Evolutionary conservation across 2,329 filamentous ascomycete genomes (phyloP).

Genomic region (Colletotrichum abscissum): DNA sequence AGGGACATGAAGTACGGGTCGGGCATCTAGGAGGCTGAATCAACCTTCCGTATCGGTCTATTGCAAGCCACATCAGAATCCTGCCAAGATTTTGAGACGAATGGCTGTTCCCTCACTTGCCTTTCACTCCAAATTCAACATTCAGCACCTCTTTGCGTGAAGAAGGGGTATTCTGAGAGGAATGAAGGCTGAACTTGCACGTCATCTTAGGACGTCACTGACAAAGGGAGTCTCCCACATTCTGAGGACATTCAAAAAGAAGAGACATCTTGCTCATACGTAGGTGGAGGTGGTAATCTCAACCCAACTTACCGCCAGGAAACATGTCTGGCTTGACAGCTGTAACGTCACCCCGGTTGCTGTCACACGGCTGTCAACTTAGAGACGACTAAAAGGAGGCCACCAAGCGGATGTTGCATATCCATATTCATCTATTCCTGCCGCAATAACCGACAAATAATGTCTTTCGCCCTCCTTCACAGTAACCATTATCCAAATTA

Average conservation of each 20-base stretch:
- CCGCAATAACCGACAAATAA: neutral
- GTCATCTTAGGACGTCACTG: neutral
- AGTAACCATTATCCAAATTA: neutral
- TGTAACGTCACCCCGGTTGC: neutral
- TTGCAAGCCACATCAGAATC: slow-evolving; percentile 2
- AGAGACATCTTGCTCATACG: slow-evolving; percentile 16
- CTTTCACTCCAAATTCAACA: neutral
- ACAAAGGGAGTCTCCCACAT: slow-evolving; percentile 3
- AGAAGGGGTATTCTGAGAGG: neutral
- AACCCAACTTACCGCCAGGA: neutral
- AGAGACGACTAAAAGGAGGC: neutral
- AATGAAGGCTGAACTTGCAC: slow-evolving; percentile 2
- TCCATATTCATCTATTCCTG: neutral
- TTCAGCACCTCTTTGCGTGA: neutral
- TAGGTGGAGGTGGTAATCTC: slow-evolving; percentile 12
- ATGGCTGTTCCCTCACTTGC: neutral
- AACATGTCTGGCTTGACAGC: neutral
- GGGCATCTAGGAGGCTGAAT: slow-evolving; percentile 1
- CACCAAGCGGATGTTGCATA: neutral
- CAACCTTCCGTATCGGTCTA: neutral
- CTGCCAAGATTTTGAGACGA: slow-evolving; percentile 1
- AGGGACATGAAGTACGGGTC: neutral
- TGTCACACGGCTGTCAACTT: neutral
- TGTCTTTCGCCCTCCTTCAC: neutral
- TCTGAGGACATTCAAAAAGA: neutral